phyloP scores from a whole-genome alignment of 208 protist species.

The Acanthamoeba triangularis region DNA sequence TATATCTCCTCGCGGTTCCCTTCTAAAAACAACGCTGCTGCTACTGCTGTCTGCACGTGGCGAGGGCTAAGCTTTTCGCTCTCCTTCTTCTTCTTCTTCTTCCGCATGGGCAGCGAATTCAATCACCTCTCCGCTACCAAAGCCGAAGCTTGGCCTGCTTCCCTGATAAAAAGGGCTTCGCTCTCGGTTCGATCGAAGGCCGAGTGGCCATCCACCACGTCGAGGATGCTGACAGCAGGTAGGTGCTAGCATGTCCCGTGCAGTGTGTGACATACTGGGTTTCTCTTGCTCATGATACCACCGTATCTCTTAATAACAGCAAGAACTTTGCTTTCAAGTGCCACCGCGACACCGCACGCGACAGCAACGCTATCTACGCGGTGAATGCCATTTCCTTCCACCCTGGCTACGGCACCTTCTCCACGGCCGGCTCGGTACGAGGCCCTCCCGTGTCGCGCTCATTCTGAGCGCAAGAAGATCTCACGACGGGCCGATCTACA shows the following conservation, averaged over 20 bases:
- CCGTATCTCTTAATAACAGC: conserved; percentile 26
- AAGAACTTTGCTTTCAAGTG: conserved; percentile 92
- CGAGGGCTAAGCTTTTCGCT: background rate
- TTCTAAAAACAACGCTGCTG: no score
- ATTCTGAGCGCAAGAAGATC: no score
- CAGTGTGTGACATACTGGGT: no score
- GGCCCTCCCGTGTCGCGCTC: conserved; percentile 84
- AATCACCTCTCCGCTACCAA: conserved; percentile 82
- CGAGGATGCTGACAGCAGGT: conserved; percentile 67
- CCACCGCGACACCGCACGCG: conserved; percentile 84
- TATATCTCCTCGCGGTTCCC: background rate
- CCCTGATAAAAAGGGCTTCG: conserved; percentile 83
- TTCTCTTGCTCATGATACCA: no score
- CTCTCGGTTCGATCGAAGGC: conserved; percentile 90
- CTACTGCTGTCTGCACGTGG: background rate
- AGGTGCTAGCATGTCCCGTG: background rate
- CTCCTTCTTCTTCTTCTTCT: background rate
- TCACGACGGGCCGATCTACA: background rate
- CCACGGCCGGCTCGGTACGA: conserved; percentile 86
- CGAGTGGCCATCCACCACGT: conserved; percentile 88
- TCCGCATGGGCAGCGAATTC: background rate
- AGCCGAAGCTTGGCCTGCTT: conserved; percentile 80
- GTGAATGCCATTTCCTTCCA: conserved; percentile 91
- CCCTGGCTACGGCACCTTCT: conserved; percentile 87
- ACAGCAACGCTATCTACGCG: conserved; percentile 81